Evolutionary conservation across 2,329 filamentous ascomycete genomes (phyloP).

Genomic region (Fusarium paranaense): DNA sequence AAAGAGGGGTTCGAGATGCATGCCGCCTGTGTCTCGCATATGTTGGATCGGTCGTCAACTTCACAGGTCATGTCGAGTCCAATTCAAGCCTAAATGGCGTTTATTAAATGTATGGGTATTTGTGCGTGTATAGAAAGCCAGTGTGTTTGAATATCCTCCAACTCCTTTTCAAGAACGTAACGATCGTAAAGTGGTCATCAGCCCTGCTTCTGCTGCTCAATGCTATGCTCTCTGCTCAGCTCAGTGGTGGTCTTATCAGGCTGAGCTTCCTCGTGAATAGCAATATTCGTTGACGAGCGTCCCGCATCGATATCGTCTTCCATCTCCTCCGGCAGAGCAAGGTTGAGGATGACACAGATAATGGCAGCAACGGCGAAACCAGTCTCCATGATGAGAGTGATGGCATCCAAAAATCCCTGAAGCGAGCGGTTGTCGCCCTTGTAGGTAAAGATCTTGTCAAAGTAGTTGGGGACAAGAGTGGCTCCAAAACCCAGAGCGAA

Average conservation of each 20-base stretch:
- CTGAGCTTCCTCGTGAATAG: conserved; percentile 21
- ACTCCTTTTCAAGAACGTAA: conserved; percentile 1
- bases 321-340: conserved; percentile 79
- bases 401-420: conserved; percentile 79
- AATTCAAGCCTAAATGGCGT: not conserved
- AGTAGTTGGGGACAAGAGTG: conserved; percentile 75
- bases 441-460: conserved; percentile 79
- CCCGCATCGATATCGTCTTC: conserved; percentile 63
- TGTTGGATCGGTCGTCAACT: not conserved
- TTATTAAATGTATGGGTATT: not conserved
- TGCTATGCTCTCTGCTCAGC: conserved; percentile 39
- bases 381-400: conserved; percentile 78
- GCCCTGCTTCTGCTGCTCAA: conserved; percentile 34
- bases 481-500: conserved; percentile 80
- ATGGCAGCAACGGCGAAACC: conserved; percentile 82
- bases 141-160: not conserved
- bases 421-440: conserved; percentile 74
- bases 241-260: conserved; percentile 16
- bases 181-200: not conserved
- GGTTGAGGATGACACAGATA: conserved; percentile 78
- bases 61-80: not conserved
- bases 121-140: not conserved
- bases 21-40: not conserved
- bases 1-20: not conserved
- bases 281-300: conserved; percentile 32